phyloP scores from a whole-genome alignment of 306 rosid species.

The Mimosa pudica region DNA sequence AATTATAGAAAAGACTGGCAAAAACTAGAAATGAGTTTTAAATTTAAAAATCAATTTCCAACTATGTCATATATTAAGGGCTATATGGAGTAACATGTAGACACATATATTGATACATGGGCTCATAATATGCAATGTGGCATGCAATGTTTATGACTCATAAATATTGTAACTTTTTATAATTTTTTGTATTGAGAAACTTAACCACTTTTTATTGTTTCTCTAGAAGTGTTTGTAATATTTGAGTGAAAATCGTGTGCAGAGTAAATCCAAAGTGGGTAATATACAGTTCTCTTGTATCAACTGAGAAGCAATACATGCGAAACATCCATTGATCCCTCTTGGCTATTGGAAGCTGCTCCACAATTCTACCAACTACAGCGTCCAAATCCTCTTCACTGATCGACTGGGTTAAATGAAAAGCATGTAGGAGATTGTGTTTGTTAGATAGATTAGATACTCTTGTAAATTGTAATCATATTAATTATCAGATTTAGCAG shows the following conservation, averaged over 20 bases:
- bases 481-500: not conserved
- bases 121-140: not conserved
- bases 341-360: slow-evolving; percentile 81
- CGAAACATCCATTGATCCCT: slow-evolving; percentile 81
- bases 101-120: not conserved
- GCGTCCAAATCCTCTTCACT: slow-evolving; percentile 47
- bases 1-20: too few relatives aligned
- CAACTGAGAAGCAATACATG: slow-evolving; percentile 88
- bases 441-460: not conserved
- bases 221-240: not conserved
- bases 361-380: slow-evolving; percentile 85
- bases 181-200: not conserved
- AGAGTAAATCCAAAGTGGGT: slow-evolving; percentile 98
- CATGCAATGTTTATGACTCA: not conserved
- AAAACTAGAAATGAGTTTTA: too few relatives aligned
- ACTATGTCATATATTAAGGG: too few relatives aligned
- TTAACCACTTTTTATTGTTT: not conserved
- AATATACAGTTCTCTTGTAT: slow-evolving; percentile 72
- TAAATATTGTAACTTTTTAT: not conserved
- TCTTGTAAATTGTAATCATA: not conserved
- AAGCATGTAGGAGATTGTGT: not conserved
- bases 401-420: slow-evolving; percentile 14
- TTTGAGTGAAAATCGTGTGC: slow-evolving; percentile 34
- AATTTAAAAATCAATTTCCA: too few relatives aligned
- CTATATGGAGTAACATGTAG: not conserved